Evolutionary conservation across 2,329 filamentous ascomycete genomes (phyloP).

Genomic region (Pestalotiopsis sp.): DNA sequence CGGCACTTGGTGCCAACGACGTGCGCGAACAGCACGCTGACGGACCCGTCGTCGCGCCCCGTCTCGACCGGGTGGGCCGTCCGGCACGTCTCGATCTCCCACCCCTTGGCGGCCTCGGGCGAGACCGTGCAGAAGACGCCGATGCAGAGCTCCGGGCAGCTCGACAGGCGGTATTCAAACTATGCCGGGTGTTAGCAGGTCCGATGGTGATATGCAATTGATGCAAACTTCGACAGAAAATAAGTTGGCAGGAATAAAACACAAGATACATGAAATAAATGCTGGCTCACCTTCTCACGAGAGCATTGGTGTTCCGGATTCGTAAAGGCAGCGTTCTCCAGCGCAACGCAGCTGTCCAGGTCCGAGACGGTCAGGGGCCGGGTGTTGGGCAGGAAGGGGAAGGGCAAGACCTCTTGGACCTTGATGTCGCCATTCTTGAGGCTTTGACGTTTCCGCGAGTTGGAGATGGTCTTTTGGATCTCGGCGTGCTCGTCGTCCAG

Average conservation of each 20-base stretch:
- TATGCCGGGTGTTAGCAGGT: constrained; percentile 34
- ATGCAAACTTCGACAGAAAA: not conserved
- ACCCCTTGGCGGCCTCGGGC: constrained; percentile 45
- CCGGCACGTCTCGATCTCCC: constrained; percentile 54
- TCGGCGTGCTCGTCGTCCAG: constrained; percentile 37
- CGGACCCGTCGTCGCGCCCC: constrained; percentile 54
- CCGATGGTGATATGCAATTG: not conserved
- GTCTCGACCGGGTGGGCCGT: constrained; percentile 61
- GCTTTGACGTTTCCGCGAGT: constrained; percentile 36
- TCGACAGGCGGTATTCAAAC: constrained; percentile 76
- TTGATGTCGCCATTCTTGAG: constrained; percentile 33
- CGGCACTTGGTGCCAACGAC: constrained; percentile 74
- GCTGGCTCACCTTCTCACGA: constrained; percentile 52
- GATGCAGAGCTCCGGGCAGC: constrained; percentile 75
- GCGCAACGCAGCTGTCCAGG: constrained; percentile 57
- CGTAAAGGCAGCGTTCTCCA: constrained; percentile 57
- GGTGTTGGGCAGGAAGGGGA: constrained; percentile 72
- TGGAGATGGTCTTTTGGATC: constrained; percentile 40
- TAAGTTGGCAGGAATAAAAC: not conserved
- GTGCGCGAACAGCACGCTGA: constrained; percentile 72
- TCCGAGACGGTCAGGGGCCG: constrained; percentile 70
- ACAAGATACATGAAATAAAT: not conserved
- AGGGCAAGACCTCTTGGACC: constrained; percentile 49
- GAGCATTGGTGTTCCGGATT: constrained; percentile 51
- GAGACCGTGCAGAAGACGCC: constrained; percentile 75